These are phyloP conservation scores for Epichloe gansuensis DNA, from an alignment of 2,329 filamentous ascomycete genomes.

Conservation along the genomic window DNA sequence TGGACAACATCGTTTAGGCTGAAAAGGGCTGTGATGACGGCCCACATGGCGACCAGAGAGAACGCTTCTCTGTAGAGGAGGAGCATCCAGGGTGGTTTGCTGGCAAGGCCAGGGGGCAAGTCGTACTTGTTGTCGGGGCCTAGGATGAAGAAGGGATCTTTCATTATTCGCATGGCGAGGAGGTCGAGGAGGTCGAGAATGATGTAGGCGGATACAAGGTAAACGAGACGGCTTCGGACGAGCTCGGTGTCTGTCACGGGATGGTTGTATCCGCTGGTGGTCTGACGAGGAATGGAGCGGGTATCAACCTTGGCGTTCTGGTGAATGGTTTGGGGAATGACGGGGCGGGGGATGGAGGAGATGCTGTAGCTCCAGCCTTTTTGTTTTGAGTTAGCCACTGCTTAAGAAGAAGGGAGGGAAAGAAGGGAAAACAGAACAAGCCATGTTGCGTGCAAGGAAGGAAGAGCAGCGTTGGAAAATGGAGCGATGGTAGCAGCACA, in stretches of 20 bases:
- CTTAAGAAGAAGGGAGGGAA: background rate
- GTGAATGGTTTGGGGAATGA: constrained; percentile 20
- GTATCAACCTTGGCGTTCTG: constrained; percentile 28
- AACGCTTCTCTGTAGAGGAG: constrained; percentile 43
- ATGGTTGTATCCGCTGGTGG: constrained; percentile 33
- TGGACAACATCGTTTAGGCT: constrained; percentile 45
- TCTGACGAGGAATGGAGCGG: constrained; percentile 26
- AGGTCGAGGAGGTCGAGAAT: constrained; percentile 59
- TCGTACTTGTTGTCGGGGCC: constrained; percentile 27
- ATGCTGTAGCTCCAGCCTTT: constrained; percentile 46
- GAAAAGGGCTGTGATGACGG: constrained; percentile 49
- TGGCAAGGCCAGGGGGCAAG: constrained; percentile 29
- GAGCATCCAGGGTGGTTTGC: constrained; percentile 32
- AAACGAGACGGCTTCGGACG: constrained; percentile 29
- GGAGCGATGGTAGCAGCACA: background rate
- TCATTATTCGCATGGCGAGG: constrained; percentile 53
- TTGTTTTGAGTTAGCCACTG: background rate
- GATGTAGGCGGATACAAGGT: constrained; percentile 46
- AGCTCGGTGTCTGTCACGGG: constrained; percentile 30
- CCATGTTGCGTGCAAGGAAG: no score
- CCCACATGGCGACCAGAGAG: constrained; percentile 41
- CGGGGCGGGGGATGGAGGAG: constrained; percentile 34
- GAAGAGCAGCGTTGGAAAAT: background rate
- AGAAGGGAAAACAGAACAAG: background rate
- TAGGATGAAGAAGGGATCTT: constrained; percentile 65